Evolutionary conservation across 2,329 filamentous ascomycete species (phyloP).

Genomic region (Xylariaceae sp.): DNA sequence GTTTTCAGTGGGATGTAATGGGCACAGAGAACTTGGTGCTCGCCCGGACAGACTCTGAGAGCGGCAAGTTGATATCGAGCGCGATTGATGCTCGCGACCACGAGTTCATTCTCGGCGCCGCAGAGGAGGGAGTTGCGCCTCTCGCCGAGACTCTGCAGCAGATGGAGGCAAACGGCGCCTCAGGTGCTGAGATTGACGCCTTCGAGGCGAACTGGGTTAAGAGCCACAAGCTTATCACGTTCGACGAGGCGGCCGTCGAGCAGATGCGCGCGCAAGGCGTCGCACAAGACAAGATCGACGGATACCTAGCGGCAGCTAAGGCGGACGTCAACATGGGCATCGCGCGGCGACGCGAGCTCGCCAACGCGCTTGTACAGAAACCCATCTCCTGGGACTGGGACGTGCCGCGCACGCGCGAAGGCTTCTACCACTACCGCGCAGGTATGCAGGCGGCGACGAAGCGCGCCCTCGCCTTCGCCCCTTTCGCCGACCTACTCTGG

Average conservation of each 20-base stretch:
- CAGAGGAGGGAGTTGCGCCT: slow-evolving; percentile 75
- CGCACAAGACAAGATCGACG: slow-evolving; percentile 66
- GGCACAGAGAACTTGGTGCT: slow-evolving; percentile 94
- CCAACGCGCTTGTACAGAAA: slow-evolving; percentile 68
- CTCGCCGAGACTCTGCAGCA: slow-evolving; percentile 87
- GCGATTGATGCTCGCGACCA: slow-evolving; percentile 94
- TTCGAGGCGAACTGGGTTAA: slow-evolving; percentile 92
- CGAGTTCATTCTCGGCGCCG: slow-evolving; percentile 91
- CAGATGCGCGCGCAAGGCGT: slow-evolving; percentile 74
- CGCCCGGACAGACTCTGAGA: slow-evolving; percentile 94
- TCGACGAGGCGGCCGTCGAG: slow-evolving; percentile 85
- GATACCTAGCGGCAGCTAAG: slow-evolving; percentile 69
- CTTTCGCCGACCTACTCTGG: slow-evolving; percentile 95
- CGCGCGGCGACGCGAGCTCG: slow-evolving; percentile 75
- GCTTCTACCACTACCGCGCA: slow-evolving; percentile 88
- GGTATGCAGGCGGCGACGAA: slow-evolving; percentile 89
- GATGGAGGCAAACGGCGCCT: slow-evolving; percentile 84
- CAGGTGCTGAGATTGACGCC: slow-evolving; percentile 79
- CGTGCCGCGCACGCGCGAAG: slow-evolving; percentile 89
- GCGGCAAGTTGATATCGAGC: slow-evolving; percentile 86
- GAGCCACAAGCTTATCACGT: slow-evolving; percentile 81
- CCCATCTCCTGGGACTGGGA: slow-evolving; percentile 89
- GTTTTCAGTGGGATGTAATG: slow-evolving; percentile 99
- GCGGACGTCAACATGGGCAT: slow-evolving; percentile 78
- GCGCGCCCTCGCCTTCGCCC: slow-evolving; percentile 87